Conservation (phyloP, 2,329 filamentous ascomycete species). For the Colletotrichum chrysophilum region DNA sequence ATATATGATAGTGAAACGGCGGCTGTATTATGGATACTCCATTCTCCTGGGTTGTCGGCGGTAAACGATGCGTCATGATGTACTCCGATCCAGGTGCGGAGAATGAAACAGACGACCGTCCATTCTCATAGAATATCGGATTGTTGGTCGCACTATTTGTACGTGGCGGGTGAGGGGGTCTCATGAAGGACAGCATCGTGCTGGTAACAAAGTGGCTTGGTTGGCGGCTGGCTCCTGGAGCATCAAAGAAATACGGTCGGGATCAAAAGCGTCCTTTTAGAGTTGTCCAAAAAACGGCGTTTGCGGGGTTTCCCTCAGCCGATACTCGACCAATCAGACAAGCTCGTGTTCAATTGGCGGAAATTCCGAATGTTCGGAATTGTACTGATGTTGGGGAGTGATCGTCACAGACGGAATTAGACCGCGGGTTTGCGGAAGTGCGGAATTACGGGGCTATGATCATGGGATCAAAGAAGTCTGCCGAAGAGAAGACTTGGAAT, state of each 20-base stretch:
- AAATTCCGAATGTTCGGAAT: neutral
- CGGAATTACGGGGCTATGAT: neutral
- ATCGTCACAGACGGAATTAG: neutral
- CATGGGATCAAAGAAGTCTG: neutral
- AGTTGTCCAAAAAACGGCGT: neutral
- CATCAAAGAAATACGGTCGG: neutral
- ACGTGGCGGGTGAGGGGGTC: constrained; percentile 17
- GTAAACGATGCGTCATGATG: constrained; percentile 24
- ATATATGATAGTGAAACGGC: constrained; percentile 28
- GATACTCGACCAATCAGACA: neutral
- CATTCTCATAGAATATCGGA: constrained; percentile 26
- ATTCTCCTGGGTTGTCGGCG: constrained; percentile 10
- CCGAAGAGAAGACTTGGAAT: neutral
- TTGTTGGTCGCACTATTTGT: constrained; percentile 21
- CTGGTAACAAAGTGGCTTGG: neutral
- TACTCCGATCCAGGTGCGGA: constrained; percentile 22
- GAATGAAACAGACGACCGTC: constrained; percentile 24
- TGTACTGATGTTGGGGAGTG: neutral
- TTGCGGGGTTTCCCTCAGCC: neutral
- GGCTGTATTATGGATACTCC: constrained; percentile 25
- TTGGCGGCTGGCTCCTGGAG: neutral
- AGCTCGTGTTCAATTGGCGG: neutral
- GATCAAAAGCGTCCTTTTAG: neutral
- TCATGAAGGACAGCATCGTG: constrained; percentile 26
- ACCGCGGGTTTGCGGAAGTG: neutral